A percentile compares a stretch with the other conserved stretches of the same genome.
Conservation (phyloP, 805 yeast species). For the Lipomyces kockii region DNA sequence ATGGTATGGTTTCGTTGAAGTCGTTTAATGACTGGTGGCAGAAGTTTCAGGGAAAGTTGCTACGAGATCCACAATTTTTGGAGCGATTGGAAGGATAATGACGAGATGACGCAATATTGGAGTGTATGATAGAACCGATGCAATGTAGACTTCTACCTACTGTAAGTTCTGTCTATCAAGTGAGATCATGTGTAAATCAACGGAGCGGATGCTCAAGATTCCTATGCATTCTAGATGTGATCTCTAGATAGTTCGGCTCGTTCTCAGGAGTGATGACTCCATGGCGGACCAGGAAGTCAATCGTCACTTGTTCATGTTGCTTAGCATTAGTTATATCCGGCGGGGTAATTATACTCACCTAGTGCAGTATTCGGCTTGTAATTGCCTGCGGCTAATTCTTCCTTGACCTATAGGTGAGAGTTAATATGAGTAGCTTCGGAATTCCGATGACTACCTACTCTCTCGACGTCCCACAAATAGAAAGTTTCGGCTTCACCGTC, state of each 20-base stretch:
- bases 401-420: constrained; percentile 45
- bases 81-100: constrained; percentile 51
- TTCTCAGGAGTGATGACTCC: constrained; percentile 68
- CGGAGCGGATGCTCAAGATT: constrained; percentile 67
- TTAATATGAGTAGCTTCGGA: not conserved
- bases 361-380: constrained; percentile 89
- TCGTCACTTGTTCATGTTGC: constrained; percentile 50
- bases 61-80: constrained; percentile 81
- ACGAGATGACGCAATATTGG: not conserved
- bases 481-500: constrained; percentile 83
- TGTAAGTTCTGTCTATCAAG: not conserved
- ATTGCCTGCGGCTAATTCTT: constrained; percentile 57
- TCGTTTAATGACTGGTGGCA: constrained; percentile 96
- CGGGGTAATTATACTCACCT: constrained; percentile 41
- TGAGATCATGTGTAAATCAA: constrained; percentile 19
- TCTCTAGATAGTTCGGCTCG: constrained; percentile 69
- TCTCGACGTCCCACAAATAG: constrained; percentile 61
- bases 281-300: constrained; percentile 87
- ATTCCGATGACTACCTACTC: constrained; percentile 39
- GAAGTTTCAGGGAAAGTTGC: constrained; percentile 74
- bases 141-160: not conserved
- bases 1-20: constrained; percentile 84
- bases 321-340: not conserved
- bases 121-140: not conserved
- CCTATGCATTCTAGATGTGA: constrained; percentile 68